A percentile compares a stretch with the other conserved stretches of the same genome.
These are phyloP conservation scores for Solanum stenotomum DNA, from an alignment of 257 asterid genomes.

Conservation along the genomic window DNA sequence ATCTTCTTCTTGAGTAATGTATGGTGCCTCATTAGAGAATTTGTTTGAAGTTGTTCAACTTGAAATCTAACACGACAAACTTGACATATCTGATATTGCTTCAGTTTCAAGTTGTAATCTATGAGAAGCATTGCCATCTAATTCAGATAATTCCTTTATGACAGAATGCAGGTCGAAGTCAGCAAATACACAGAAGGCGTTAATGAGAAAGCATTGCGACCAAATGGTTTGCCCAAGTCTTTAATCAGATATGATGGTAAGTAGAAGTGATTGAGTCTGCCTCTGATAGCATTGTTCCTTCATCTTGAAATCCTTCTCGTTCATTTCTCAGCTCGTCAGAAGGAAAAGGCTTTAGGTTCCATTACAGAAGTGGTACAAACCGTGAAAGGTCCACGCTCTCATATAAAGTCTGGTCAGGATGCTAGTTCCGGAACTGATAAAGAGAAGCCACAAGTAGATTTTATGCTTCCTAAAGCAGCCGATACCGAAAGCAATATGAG, in stretches of 20 bases:
- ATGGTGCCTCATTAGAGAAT: background rate
- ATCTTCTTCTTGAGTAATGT: background rate
- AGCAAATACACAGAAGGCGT: slow-evolving; percentile 97
- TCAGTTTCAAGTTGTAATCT: background rate
- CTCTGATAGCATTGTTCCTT: slow-evolving; percentile 4
- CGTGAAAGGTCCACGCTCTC: slow-evolving; percentile 66
- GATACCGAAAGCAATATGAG: slow-evolving; percentile 24
- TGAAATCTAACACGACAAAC: background rate
- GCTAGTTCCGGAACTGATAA: slow-evolving; percentile 15
- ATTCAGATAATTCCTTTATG: background rate
- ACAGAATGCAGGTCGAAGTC: slow-evolving; percentile 99
- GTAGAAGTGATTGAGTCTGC: background rate
- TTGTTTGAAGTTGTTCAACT: background rate
- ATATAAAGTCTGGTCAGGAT: slow-evolving; percentile 42
- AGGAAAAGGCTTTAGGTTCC: slow-evolving; percentile 83
- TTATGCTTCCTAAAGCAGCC: slow-evolving; percentile 68
- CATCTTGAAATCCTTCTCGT: slow-evolving; percentile 7
- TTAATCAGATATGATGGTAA: slow-evolving; percentile 91
- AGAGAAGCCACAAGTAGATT: slow-evolving; percentile 36
- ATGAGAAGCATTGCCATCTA: background rate
- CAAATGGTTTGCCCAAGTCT: slow-evolving; percentile 91
- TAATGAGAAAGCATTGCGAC: slow-evolving; percentile 66
- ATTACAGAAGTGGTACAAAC: slow-evolving; percentile 85
- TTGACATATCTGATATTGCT: background rate
- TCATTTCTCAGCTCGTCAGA: slow-evolving; percentile 76